Conservation (phyloP, 176 grass and related monocot species). For the Eragrostis nindensis region DNA sequence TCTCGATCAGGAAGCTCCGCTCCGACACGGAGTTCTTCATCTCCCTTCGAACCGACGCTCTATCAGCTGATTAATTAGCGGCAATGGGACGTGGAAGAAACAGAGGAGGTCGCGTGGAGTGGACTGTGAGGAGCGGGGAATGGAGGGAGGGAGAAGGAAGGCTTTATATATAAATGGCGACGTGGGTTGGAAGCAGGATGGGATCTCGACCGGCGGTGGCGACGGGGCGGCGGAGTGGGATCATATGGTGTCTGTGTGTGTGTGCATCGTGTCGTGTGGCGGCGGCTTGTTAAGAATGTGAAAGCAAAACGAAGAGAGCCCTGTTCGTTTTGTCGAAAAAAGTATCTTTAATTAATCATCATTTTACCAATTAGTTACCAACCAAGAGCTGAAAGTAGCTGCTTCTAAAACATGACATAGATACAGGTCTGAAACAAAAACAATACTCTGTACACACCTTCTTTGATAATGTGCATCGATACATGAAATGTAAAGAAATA, state of each 20-base stretch:
- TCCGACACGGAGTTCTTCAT: conserved; percentile 81
- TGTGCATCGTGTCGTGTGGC: too few relatives aligned
- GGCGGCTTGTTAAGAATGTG: background rate
- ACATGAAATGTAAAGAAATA: too few relatives aligned
- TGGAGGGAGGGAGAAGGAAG: background rate
- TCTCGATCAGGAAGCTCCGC: conserved; percentile 68
- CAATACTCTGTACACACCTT: too few relatives aligned
- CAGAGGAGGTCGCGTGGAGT: background rate
- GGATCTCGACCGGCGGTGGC: background rate
- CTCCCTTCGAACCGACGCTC: background rate
- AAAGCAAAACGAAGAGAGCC: background rate
- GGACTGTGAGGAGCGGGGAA: background rate
- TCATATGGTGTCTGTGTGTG: too few relatives aligned
- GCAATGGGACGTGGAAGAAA: background rate
- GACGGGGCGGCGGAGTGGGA: background rate
- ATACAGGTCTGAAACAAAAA: too few relatives aligned
- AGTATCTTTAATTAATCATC: too few relatives aligned
- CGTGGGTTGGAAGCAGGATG: background rate
- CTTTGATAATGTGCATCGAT: too few relatives aligned
- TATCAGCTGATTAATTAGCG: background rate
- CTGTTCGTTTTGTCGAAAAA: too few relatives aligned
- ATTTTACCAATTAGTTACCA: too few relatives aligned
- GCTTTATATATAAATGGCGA: conserved; percentile 34
- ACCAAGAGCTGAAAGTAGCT: too few relatives aligned
- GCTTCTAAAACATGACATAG: too few relatives aligned